A percentile compares a stretch with the other conserved stretches of the same genome.
Conservation (phyloP, 2,329 filamentous ascomycete genomes). For the Botrytis squamosa region DNA sequence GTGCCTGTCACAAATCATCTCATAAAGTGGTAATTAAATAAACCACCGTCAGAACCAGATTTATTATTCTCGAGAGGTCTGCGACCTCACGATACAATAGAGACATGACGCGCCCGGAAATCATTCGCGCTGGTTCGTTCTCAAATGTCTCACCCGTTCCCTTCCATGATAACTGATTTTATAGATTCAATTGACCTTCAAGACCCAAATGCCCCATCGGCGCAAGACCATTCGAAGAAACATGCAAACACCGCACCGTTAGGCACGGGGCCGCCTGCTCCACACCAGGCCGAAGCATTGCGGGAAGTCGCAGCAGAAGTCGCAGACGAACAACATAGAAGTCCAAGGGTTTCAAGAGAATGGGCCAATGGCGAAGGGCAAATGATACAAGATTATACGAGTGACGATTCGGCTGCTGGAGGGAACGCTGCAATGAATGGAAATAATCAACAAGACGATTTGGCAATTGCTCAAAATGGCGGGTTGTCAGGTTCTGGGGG, state of each 20-base stretch:
- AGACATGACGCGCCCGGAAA: slow-evolving; percentile 54
- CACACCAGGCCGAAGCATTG: slow-evolving; percentile 83
- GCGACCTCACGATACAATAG: slow-evolving; percentile 3
- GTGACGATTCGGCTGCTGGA: slow-evolving; percentile 46
- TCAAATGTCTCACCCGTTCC: slow-evolving; percentile 15
- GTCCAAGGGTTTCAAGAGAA: slow-evolving; percentile 59
- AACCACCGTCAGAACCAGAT: not conserved
- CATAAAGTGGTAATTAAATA: slow-evolving; percentile 11
- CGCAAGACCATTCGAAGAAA: slow-evolving; percentile 72
- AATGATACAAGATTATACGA: slow-evolving; percentile 42
- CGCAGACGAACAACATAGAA: slow-evolving; percentile 67
- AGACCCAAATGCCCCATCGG: slow-evolving; percentile 76
- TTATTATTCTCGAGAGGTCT: slow-evolving; percentile 16
- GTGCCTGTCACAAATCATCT: slow-evolving; percentile 18
- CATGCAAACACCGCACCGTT: slow-evolving; percentile 50
- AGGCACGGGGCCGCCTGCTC: slow-evolving; percentile 45
- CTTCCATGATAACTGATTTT: slow-evolving; percentile 26
- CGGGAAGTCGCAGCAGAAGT: slow-evolving; percentile 76
- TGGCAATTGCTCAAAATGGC: slow-evolving; percentile 62
- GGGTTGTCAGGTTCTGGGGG: slow-evolving; percentile 47
- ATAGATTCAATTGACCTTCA: slow-evolving; percentile 94
- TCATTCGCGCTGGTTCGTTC: slow-evolving; percentile 53
- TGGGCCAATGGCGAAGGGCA: slow-evolving; percentile 43
- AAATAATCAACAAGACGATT: slow-evolving; percentile 52
- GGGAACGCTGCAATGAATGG: slow-evolving; percentile 44